Evolutionary conservation across 1,284 basidiomycete genomes (phyloP).

Genomic region (Sanguinoderma infundibulare): DNA sequence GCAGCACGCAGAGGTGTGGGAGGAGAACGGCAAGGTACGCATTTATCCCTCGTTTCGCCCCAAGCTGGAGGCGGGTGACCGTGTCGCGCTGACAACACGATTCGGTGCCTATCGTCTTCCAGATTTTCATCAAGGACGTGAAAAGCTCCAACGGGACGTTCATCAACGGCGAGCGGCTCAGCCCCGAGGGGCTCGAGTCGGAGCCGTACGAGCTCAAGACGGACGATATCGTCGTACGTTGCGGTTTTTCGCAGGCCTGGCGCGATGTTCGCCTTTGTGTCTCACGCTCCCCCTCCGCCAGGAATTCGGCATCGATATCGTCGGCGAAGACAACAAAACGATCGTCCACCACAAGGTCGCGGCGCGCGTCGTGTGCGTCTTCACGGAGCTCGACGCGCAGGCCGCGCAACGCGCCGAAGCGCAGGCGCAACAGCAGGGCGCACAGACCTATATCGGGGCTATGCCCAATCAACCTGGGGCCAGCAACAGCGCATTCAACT

Average conservation of each 20-base stretch:
- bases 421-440: constrained; percentile 45
- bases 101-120: constrained; percentile 5
- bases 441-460: constrained; percentile 29
- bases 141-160: constrained; percentile 99
- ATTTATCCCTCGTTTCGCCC: neutral
- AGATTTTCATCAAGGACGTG: constrained; percentile 99
- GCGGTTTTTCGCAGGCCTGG: neutral
- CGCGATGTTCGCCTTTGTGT: constrained; percentile 1
- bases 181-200: constrained; percentile 89
- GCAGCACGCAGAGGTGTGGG: constrained; percentile 99
- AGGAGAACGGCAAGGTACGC: constrained; percentile 83
- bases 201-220: constrained; percentile 94
- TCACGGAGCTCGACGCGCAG: constrained; percentile 84
- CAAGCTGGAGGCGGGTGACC: neutral
- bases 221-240: constrained; percentile 86
- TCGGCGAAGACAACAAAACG: constrained; percentile 98
- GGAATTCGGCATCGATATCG: constrained; percentile 85
- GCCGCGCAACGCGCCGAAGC: constrained; percentile 71
- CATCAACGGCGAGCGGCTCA: constrained; percentile 94
- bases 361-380: constrained; percentile 89
- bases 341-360: constrained; percentile 99
- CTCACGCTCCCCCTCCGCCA: constrained; percentile 1
- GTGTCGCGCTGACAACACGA: constrained; percentile 4
- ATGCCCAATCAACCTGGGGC: constrained; percentile 42
- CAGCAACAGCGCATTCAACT: constrained; percentile 43